Conservation (phyloP, 1,284 basidiomycete species). For the Schizophyllum commune region DNA sequence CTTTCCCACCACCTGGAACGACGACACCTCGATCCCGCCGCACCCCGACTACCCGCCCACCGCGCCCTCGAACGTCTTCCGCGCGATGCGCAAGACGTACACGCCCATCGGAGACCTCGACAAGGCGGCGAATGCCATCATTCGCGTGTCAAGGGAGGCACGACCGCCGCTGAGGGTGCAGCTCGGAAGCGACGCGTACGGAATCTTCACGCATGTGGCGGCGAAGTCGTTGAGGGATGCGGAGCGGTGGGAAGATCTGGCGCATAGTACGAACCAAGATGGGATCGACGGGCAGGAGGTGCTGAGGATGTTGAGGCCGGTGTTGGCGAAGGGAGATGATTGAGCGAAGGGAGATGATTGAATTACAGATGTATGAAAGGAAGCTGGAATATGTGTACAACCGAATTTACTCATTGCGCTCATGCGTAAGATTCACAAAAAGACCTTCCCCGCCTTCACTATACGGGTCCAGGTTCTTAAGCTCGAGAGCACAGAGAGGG, state of each 20-base stretch:
- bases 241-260: conserved; percentile 20
- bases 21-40: conserved; percentile 16
- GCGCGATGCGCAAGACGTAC: background rate
- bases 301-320: conserved; percentile 2
- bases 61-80: conserved; percentile 10
- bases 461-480: conserved; percentile 12
- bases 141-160: conserved; percentile 19
- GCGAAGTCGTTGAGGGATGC: conserved; percentile 19
- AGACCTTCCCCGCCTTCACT: conserved; percentile 8
- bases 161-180: conserved; percentile 26
- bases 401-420: conserved; percentile 1
- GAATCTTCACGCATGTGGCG: conserved; percentile 20
- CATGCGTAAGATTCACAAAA: conserved; percentile 9
- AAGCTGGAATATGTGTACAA: no score
- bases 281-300: conserved; percentile 17
- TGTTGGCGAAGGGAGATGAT: no score
- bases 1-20: conserved; percentile 25
- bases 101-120: conserved; percentile 15
- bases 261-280: conserved; percentile 23
- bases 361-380: no score
- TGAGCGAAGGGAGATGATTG: no score
- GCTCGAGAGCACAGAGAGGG: conserved; percentile 10
- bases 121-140: conserved; percentile 26
- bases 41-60: conserved; percentile 18
- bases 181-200: conserved; percentile 24